Evolutionary conservation across 192 early-diverging fungal species (phyloP).

Genomic region (Backusella circina): DNA sequence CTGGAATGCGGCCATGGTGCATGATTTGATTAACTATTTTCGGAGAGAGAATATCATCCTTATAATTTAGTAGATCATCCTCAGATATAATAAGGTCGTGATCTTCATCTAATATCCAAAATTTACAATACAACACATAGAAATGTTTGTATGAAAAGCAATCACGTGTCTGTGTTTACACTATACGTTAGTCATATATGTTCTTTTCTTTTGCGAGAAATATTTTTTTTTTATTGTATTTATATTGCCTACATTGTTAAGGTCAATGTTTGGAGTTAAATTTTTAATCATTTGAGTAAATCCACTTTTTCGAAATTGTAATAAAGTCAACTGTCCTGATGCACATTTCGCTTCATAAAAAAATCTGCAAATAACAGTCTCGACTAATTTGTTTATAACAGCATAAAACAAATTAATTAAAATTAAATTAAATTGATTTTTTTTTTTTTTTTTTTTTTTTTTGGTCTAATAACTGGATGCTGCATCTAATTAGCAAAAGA

Average conservation of each 20-base stretch:
- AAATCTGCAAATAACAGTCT: slow-evolving; percentile 86
- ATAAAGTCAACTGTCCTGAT: slow-evolving; percentile 69
- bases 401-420: neutral
- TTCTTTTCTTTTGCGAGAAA: neutral
- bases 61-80: slow-evolving; percentile 70
- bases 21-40: slow-evolving; percentile 73
- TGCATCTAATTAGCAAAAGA: no score
- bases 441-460: no score
- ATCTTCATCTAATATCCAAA: slow-evolving; percentile 91
- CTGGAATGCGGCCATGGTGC: slow-evolving; percentile 48
- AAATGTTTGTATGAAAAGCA: slow-evolving; percentile 97
- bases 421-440: no score
- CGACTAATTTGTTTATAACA: slow-evolving; percentile 41
- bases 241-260: slow-evolving; percentile 51
- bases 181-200: neutral
- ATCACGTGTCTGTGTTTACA: slow-evolving; percentile 63
- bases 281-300: slow-evolving; percentile 60
- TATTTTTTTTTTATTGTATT: neutral
- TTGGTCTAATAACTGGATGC: no score
- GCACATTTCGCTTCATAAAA: slow-evolving; percentile 73
- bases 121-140: slow-evolving; percentile 97
- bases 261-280: slow-evolving; percentile 70
- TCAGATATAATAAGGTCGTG: slow-evolving; percentile 78
- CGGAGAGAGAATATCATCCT: slow-evolving; percentile 63
- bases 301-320: slow-evolving; percentile 67